phyloP scores from a whole-genome alignment of 805 yeast genomes.

The Cyberlindnera maritima region DNA sequence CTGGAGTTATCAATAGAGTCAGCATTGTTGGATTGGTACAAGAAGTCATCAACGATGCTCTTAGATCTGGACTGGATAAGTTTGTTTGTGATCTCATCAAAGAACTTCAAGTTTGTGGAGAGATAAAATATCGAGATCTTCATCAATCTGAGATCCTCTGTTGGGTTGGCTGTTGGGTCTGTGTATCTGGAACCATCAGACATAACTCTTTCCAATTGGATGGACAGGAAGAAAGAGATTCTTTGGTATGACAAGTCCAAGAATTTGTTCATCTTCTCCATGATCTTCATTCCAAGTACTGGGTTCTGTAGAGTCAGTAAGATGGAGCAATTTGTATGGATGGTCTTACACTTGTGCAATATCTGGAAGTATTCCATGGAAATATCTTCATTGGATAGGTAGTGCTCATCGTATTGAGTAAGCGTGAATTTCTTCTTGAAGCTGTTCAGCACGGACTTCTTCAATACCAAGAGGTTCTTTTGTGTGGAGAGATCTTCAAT shows the following conservation, averaged over 20 bases:
- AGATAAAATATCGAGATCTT: constrained; percentile 34
- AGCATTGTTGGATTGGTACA: constrained; percentile 45
- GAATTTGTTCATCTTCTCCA: constrained; percentile 52
- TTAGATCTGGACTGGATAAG: constrained; percentile 72
- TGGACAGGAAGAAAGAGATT: constrained; percentile 42
- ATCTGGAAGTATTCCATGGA: constrained; percentile 56
- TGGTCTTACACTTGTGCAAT: constrained; percentile 57
- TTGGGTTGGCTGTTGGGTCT: constrained; percentile 9
- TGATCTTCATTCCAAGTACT: constrained; percentile 59
- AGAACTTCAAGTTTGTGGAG: constrained; percentile 44
- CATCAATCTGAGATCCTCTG: constrained; percentile 25
- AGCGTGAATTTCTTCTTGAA: constrained; percentile 65
- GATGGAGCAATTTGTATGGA: constrained; percentile 66
- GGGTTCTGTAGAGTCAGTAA: constrained; percentile 70
- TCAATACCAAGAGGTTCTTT: constrained; percentile 32
- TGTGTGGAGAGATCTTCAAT: constrained; percentile 21
- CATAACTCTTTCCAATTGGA: constrained; percentile 25
- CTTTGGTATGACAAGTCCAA: constrained; percentile 54
- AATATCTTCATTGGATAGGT: constrained; percentile 41
- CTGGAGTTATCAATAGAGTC: constrained; percentile 28
- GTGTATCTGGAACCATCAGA: constrained; percentile 16
- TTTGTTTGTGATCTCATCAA: constrained; percentile 57
- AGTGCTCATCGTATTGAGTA: constrained; percentile 66
- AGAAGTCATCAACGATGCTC: constrained; percentile 62
- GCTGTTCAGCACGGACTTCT: constrained; percentile 48